Percentiles rank a stretch among this genome's conserved stretches.
phyloP scores from a whole-genome alignment of 768 basidiomycete species.

The Termitomyces titanicus region DNA sequence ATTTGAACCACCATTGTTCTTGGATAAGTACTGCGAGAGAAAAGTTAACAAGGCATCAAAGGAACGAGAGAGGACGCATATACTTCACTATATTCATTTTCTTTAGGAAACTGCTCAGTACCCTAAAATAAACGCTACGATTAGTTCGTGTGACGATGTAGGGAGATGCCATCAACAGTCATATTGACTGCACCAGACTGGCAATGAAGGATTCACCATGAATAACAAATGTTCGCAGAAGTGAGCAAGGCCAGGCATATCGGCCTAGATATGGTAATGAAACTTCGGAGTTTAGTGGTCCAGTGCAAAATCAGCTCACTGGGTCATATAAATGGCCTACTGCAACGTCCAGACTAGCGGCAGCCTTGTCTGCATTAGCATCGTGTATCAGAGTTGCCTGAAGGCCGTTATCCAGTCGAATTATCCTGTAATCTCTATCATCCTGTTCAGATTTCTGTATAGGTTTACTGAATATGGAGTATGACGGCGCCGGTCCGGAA shows the following conservation, averaged over 20 bases:
- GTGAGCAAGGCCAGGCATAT: constrained; percentile 91
- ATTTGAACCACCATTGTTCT: constrained; percentile 84
- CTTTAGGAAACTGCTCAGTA: constrained; percentile 78
- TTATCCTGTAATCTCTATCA: constrained; percentile 75
- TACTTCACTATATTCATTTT: constrained; percentile 93
- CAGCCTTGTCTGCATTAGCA: constrained; percentile 85
- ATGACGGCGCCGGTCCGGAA: constrained; percentile 34
- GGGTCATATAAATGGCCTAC: constrained; percentile 95
- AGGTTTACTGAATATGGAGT: constrained; percentile 51
- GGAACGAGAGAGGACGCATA: neutral
- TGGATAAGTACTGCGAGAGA: constrained; percentile 59
- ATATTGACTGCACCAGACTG: neutral
- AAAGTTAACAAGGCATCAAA: constrained; percentile 8
- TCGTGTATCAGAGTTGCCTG: constrained; percentile 84
- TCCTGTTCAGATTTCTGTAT: constrained; percentile 76
- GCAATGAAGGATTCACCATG: constrained; percentile 57
- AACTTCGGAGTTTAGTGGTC: neutral
- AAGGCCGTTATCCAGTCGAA: constrained; percentile 87
- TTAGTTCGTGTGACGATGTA: neutral
- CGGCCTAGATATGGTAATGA: constrained; percentile 42
- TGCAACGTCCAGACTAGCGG: constrained; percentile 90
- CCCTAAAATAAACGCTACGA: constrained; percentile 42
- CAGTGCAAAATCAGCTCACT: constrained; percentile 41
- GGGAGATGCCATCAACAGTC: neutral
- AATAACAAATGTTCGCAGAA: constrained; percentile 97